Base-by-base conservation (phyloP, 257 asterid genomes). In the Petunia secreta region DNA sequence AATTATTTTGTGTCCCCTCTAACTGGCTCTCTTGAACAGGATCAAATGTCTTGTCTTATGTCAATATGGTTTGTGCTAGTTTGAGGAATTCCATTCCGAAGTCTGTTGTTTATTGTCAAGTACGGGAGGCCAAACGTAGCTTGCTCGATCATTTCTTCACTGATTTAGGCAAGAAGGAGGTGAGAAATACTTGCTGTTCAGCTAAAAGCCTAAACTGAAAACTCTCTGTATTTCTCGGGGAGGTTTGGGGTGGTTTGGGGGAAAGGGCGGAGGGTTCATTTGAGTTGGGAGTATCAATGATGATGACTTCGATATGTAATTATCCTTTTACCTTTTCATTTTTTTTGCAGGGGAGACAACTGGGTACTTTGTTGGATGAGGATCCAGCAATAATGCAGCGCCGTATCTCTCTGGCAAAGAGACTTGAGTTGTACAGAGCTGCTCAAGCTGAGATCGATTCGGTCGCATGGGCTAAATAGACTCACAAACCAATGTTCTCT, bases 51-150 rank as follows among this genome's bases (percentile, higher is more conserved):
- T 80, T 96, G 92, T 86, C 98, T 67, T 96, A 96, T 46, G 98
- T 94, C 80, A 96, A 92, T 77, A 96, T 93, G 98, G 99, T 96
- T 4, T 96, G 99, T 77, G 94, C 89, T 48, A 88, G 97, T 82
- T 80, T 96, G 89, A 90, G 97, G 91, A 94, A 93, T 89, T 93
- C 98, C 80, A 92, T 94, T 77, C 98, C 99, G 1, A 95, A 93
- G 87, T 96, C 98, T n/a, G 85, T 96, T 5, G 99, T 96, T 39
- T 92, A 94, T 77, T 94, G 98, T 81, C 99, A 96, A 89, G 99
- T 96, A 46, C 98, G 99, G 14, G 98, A 94, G 91, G 99, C 99
- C 14, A 96, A 96, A 60, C 97, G 99, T 65, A 90, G 98, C 85
- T 83, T 96, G 83, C 99, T 96, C 0, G 99, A 96, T 83, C 91